Conservation (phyloP, 1,284 basidiomycete genomes). For the Melampsora larici-populina region DNA sequence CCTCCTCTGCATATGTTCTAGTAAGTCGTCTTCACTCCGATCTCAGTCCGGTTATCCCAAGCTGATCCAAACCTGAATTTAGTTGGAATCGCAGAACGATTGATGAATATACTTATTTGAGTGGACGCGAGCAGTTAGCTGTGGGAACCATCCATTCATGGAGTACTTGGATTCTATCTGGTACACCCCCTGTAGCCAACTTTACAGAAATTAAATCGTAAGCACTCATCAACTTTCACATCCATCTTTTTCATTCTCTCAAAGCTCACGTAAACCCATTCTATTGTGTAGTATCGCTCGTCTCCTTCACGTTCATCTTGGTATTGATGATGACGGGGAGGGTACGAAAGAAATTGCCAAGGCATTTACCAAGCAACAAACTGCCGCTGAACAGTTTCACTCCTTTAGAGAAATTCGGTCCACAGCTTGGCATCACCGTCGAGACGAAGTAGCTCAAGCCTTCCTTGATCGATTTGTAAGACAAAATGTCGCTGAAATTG, state of each 20-base stretch:
- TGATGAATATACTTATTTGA: constrained; percentile 92
- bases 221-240: constrained; percentile 21
- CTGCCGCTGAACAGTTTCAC: constrained; percentile 87
- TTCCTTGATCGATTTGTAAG: constrained; percentile 65
- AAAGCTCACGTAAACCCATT: not conserved
- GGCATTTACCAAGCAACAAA: constrained; percentile 75
- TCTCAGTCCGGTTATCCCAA: not conserved
- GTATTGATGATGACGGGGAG: constrained; percentile 82
- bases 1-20: constrained; percentile 83
- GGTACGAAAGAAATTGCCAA: constrained; percentile 70
- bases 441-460: constrained; percentile 74
- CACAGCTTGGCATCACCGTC: constrained; percentile 82
- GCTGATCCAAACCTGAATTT: constrained; percentile 23
- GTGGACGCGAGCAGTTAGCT: constrained; percentile 72
- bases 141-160: constrained; percentile 73
- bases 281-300: constrained; percentile 63
- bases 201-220: constrained; percentile 80
- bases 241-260: not conserved
- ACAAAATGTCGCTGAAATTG: constrained; percentile 92
- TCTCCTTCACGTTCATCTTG: constrained; percentile 79
- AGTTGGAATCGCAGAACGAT: constrained; percentile 77
- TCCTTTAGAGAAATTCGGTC: constrained; percentile 93
- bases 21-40: constrained; percentile 45
- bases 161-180: constrained; percentile 89
- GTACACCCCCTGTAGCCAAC: constrained; percentile 87